Percentiles rank a stretch among this genome's conserved stretches.
Conservation (phyloP, 2,329 filamentous ascomycete species). For the Colletotrichum ledebouriae region DNA sequence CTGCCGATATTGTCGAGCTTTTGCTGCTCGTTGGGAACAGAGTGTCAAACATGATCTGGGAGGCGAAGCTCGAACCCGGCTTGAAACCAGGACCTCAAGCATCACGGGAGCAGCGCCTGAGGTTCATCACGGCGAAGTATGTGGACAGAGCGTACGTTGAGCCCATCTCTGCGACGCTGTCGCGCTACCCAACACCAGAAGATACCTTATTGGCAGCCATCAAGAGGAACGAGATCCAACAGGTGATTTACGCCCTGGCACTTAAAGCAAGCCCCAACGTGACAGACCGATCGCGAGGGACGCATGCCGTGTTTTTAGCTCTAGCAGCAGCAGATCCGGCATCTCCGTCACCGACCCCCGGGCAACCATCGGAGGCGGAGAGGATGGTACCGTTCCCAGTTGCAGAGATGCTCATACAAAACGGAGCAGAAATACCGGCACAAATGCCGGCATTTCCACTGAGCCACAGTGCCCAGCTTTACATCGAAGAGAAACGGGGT, state of each 20-base stretch:
- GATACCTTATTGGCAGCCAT: conserved; percentile 92
- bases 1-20: conserved; percentile 95
- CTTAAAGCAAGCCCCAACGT: conserved; percentile 89
- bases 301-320: conserved; percentile 90
- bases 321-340: conserved; percentile 94
- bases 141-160: conserved; percentile 86
- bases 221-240: conserved; percentile 95
- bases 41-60: conserved; percentile 97
- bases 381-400: conserved; percentile 82
- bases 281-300: conserved; percentile 86
- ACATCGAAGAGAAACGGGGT: conserved; percentile 82
- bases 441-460: conserved; percentile 85
- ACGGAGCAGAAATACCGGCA: conserved; percentile 88
- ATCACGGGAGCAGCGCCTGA: conserved; percentile 89
- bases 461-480: conserved; percentile 82
- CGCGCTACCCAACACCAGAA: conserved; percentile 82
- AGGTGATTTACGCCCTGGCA: conserved; percentile 91
- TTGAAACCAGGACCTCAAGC: conserved; percentile 82
- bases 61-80: conserved; percentile 81
- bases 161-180: conserved; percentile 80
- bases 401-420: conserved; percentile 92
- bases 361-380: conserved; percentile 57
- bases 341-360: conserved; percentile 69
- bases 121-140: conserved; percentile 96
- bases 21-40: conserved; percentile 92